phyloP scores from a whole-genome alignment of 352 stramenopile genomes.

The Pythium aphanidermatum region DNA sequence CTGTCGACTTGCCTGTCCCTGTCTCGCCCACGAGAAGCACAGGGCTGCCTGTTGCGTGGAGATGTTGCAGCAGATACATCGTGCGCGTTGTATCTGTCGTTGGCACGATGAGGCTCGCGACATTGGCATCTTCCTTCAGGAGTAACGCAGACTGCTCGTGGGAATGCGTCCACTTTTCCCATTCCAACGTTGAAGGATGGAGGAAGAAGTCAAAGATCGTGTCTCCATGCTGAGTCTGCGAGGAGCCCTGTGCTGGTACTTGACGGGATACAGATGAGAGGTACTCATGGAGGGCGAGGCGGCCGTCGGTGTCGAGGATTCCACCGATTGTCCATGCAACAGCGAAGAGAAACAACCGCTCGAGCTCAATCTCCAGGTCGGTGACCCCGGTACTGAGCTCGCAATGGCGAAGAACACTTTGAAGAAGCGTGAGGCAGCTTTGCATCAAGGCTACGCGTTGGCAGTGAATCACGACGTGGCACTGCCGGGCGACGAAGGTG shows the following conservation, averaged over 20 bases:
- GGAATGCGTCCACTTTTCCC: constrained; percentile 70
- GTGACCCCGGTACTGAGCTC: constrained; percentile 47
- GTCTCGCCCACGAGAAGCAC: constrained; percentile 82
- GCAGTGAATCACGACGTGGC: constrained; percentile 57
- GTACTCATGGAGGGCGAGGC: constrained; percentile 65
- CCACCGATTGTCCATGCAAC: constrained; percentile 82
- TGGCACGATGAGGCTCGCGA: constrained; percentile 79
- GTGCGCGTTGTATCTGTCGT: constrained; percentile 78
- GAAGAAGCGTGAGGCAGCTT: constrained; percentile 54
- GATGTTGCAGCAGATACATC: constrained; percentile 61
- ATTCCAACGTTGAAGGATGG: constrained; percentile 85
- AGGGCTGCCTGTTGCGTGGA: constrained; percentile 43
- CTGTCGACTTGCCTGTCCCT: constrained; percentile 86
- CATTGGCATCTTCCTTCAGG: constrained; percentile 42
- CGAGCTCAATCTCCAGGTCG: constrained; percentile 66
- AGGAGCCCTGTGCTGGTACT: constrained; percentile 7
- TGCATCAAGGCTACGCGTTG: constrained; percentile 78
- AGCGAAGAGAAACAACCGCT: constrained; percentile 81
- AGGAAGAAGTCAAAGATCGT: constrained; percentile 93
- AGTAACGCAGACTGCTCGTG: constrained; percentile 2
- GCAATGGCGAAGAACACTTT: constrained; percentile 45
- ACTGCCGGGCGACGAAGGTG: constrained; percentile 54
- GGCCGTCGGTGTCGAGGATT: constrained; percentile 78
- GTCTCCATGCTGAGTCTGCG: not conserved
- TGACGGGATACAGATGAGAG: too few relatives aligned